These are phyloP conservation scores for Stereocaulon alpinum DNA, from an alignment of 495 filamentous ascomycete genomes.

Conservation along the genomic window DNA sequence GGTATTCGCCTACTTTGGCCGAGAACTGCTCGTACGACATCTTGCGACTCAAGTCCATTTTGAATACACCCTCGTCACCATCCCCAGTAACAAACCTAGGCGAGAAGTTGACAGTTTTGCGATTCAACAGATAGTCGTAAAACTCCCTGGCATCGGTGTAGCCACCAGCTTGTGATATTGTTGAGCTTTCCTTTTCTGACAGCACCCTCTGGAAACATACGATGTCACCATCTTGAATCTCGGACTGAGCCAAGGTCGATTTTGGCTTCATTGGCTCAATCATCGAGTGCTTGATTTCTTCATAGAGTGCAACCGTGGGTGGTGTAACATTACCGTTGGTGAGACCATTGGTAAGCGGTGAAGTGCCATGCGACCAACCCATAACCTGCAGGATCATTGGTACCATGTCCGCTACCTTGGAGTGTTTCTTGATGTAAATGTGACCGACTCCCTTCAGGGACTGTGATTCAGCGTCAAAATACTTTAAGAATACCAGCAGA, in stretches of 20 bases:
- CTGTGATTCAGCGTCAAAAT: constrained; percentile 72
- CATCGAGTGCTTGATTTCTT: constrained; percentile 97
- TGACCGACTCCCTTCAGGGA: constrained; percentile 64
- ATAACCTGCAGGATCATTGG: constrained; percentile 71
- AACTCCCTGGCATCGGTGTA: constrained; percentile 65
- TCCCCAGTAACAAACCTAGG: constrained; percentile 42
- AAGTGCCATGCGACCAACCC: constrained; percentile 63
- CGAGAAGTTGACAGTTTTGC: constrained; percentile 58
- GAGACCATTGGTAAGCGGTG: constrained; percentile 11
- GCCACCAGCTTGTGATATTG: constrained; percentile 32
- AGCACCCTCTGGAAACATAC: constrained; percentile 75
- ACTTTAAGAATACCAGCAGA: constrained; percentile 84
- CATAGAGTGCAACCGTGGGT: constrained; percentile 51
- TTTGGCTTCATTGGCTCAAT: constrained; percentile 92
- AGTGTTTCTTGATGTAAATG: constrained; percentile 75
- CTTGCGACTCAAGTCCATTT: constrained; percentile 67
- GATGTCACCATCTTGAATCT: constrained; percentile 96
- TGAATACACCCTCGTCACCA: constrained; percentile 48
- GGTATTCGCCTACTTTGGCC: constrained; percentile 71
- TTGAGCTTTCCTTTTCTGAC: constrained; percentile 45
- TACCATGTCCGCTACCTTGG: constrained; percentile 79
- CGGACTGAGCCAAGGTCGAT: constrained; percentile 73
- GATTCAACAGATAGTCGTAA: constrained; percentile 86
- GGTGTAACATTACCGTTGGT: constrained; percentile 17
- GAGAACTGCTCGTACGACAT: constrained; percentile 85